Evolutionary conservation across 768 basidiomycete genomes (phyloP).

Genomic region (Jaapia argillacea): DNA sequence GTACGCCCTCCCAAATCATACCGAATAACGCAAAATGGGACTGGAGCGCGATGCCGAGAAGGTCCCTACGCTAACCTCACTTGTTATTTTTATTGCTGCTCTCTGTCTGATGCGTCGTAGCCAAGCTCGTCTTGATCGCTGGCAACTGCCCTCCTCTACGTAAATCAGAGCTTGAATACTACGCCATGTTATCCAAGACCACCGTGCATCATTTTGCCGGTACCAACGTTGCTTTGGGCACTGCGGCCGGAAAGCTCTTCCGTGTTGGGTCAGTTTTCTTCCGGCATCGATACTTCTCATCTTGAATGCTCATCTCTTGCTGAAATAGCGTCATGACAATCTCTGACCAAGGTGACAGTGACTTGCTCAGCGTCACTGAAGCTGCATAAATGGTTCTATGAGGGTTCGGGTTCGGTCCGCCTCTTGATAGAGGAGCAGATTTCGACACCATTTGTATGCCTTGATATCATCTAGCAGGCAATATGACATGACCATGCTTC

Average conservation of each 20-base stretch:
- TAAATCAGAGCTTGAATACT: constrained; percentile 99
- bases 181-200: constrained; percentile 99
- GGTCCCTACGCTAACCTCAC: constrained; percentile 78
- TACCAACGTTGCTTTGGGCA: constrained; percentile 96
- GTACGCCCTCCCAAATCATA: constrained; percentile 41
- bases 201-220: constrained; percentile 97
- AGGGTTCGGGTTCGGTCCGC: too few species aligned
- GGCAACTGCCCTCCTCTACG: constrained; percentile 98
- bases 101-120: constrained; percentile 29
- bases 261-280: constrained; percentile 76
- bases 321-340: constrained; percentile 86
- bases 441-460: too few species aligned
- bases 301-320: constrained; percentile 2
- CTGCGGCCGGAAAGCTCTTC: constrained; percentile 98
- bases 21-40: constrained; percentile 57
- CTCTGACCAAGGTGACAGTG: constrained; percentile 92
- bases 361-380: constrained; percentile 85
- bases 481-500: too few species aligned
- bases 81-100: constrained; percentile 9
- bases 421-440: too few species aligned
- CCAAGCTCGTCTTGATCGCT: constrained; percentile 97
- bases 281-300: constrained; percentile 5
- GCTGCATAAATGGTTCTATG: too few species aligned
- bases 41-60: constrained; percentile 99
- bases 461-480: too few species aligned